These are phyloP conservation scores for Globisporangium solare DNA, from an alignment of 352 stramenopile genomes.

Conservation along the genomic window DNA sequence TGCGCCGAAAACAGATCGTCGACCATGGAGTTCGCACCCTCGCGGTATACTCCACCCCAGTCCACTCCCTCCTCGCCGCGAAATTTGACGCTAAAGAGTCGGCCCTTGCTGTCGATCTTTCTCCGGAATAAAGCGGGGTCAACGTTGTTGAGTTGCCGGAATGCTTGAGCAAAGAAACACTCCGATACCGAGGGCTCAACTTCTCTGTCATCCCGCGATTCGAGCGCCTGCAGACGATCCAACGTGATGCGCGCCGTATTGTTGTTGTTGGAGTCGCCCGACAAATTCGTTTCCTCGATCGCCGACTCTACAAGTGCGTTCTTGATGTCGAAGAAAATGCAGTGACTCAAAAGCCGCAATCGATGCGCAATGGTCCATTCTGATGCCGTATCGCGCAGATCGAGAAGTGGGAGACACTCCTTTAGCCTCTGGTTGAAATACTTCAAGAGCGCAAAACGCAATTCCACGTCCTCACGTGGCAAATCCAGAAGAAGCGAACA, in stretches of 20 bases:
- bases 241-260: constrained; percentile 80
- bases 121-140: constrained; percentile 81
- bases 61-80: constrained; percentile 86
- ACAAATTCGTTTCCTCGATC: constrained; percentile 67
- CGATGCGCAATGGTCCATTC: constrained; percentile 72
- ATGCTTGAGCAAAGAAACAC: constrained; percentile 94
- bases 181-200: constrained; percentile 85
- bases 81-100: constrained; percentile 88
- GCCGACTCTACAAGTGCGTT: constrained; percentile 72
- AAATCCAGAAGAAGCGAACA: constrained; percentile 65
- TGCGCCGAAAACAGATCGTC: constrained; percentile 85
- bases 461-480: constrained; percentile 49
- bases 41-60: constrained; percentile 87
- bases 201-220: constrained; percentile 84
- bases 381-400: constrained; percentile 68
- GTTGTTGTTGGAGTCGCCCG: constrained; percentile 47
- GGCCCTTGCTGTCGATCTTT: constrained; percentile 87
- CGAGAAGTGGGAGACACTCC: constrained; percentile 62
- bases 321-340: constrained; percentile 87
- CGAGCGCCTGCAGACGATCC: constrained; percentile 78
- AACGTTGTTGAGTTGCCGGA: constrained; percentile 84
- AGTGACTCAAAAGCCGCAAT: constrained; percentile 71
- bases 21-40: constrained; percentile 86
- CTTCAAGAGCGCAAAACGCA: constrained; percentile 80
- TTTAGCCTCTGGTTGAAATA: constrained; percentile 75